These are phyloP conservation scores for Sindora glabra DNA, from an alignment of 306 rosid genomes.

Conservation along the genomic window DNA sequence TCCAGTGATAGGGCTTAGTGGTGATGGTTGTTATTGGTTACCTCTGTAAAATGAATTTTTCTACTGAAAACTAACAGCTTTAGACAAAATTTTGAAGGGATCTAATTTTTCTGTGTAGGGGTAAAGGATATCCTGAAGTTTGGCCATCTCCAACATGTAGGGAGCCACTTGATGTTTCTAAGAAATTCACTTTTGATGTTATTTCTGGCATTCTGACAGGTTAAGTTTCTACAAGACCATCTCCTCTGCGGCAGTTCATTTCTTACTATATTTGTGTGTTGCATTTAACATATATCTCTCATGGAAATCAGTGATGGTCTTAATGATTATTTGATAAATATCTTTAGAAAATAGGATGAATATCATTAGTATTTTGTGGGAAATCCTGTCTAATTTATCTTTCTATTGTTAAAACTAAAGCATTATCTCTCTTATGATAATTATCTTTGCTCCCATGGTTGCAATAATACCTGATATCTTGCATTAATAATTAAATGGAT, in stretches of 20 bases:
- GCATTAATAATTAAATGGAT: too few species aligned
- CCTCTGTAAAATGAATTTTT: too few species aligned
- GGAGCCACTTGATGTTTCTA: conserved; percentile 88
- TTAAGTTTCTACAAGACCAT: conserved; percentile 20
- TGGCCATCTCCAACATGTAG: conserved; percentile 89
- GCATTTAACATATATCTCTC: neutral
- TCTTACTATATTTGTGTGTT: neutral
- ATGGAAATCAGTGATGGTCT: neutral
- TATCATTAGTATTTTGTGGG: neutral
- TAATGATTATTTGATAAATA: neutral
- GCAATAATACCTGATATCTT: neutral
- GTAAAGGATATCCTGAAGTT: conserved; percentile 82
- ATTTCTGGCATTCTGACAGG: conserved; percentile 87
- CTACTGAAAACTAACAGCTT: too few species aligned
- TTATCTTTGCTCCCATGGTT: neutral
- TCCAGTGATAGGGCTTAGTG: too few species aligned
- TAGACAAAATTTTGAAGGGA: too few species aligned
- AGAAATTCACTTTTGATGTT: conserved; percentile 69
- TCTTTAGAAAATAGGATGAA: neutral
- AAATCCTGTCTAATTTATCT: neutral
- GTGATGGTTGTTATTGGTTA: too few species aligned
- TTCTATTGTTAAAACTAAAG: too few species aligned
- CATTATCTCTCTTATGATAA: neutral
- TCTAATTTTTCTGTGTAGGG: conserved; percentile 62
- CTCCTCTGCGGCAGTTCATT: neutral